These are phyloP conservation scores for Pelagomonas calceolata DNA, from an alignment of 108 stramenopile genomes.

Conservation along the genomic window DNA sequence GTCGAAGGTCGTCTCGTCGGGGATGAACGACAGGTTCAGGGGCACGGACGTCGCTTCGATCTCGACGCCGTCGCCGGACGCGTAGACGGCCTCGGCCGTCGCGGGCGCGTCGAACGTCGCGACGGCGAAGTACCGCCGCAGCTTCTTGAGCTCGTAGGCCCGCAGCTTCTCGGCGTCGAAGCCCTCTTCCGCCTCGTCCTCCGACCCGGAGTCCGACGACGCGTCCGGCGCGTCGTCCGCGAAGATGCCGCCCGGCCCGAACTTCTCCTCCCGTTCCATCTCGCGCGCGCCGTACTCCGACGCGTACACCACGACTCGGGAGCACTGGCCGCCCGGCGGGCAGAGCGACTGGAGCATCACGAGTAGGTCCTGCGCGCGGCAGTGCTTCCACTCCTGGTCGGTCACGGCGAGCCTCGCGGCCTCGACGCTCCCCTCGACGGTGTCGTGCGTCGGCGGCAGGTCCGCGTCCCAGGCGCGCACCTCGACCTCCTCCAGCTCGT, in stretches of 20 bases:
- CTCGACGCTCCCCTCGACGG: constrained; percentile 16
- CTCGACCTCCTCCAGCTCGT: constrained; percentile 11
- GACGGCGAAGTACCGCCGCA: constrained; percentile 49
- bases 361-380: constrained; percentile 35
- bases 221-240: not conserved
- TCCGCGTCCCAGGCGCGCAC: constrained; percentile 3
- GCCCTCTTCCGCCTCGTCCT: constrained; percentile 3
- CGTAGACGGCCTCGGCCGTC: constrained; percentile 39
- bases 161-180: constrained; percentile 31
- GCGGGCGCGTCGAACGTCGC: constrained; percentile 27
- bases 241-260: constrained; percentile 22
- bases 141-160: constrained; percentile 34
- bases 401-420: constrained; percentile 31
- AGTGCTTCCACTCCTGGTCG: constrained; percentile 41
- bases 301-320: constrained; percentile 28
- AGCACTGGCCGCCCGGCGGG: constrained; percentile 23
- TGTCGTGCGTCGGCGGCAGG: not conserved
- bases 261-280: constrained; percentile 31
- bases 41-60: constrained; percentile 30
- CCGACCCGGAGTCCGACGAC: not conserved
- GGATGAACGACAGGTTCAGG: constrained; percentile 40
- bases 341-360: constrained; percentile 36
- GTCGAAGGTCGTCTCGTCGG: constrained; percentile 28
- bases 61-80: constrained; percentile 39
- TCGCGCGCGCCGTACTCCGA: constrained; percentile 37